Percentiles rank a stretch among this genome's conserved stretches.
These are phyloP conservation scores for Pythium scleroteichum DNA, from an alignment of 352 stramenopile species.

Conservation along the genomic window DNA sequence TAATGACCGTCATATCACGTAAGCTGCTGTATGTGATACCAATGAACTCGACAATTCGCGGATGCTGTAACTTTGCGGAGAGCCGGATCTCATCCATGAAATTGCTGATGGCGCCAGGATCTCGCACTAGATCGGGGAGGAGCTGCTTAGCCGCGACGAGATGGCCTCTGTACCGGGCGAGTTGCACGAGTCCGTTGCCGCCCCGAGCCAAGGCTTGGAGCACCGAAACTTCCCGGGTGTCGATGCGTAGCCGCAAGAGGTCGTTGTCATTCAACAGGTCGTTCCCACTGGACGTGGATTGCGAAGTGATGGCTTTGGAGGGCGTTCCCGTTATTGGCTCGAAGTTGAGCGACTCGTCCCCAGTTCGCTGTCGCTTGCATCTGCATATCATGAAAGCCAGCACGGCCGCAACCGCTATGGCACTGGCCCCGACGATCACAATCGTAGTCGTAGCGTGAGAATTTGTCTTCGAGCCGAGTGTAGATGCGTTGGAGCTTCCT, in stretches of 20 bases:
- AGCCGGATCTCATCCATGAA: not conserved
- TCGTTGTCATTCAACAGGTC: not conserved
- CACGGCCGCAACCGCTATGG: too few relatives aligned
- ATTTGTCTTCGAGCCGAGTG: too few relatives aligned
- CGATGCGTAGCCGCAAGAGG: not conserved
- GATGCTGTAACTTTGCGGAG: not conserved
- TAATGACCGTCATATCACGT: not conserved
- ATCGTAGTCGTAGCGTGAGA: too few relatives aligned
- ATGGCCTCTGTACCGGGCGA: not conserved
- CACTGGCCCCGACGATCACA: too few relatives aligned
- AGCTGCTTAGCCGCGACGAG: not conserved
- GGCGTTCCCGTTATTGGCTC: not conserved
- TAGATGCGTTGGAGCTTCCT: too few relatives aligned
- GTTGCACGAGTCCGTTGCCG: not conserved
- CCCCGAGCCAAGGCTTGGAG: not conserved
- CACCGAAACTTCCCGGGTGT: not conserved
- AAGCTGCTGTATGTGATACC: not conserved
- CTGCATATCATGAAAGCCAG: too few relatives aligned
- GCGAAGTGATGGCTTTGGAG: not conserved
- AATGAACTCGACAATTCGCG: not conserved
- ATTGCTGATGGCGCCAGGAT: not conserved
- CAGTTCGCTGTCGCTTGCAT: too few relatives aligned
- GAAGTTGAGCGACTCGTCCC: not conserved
- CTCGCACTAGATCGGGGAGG: not conserved
- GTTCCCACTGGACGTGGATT: not conserved